Evolutionary conservation across 768 basidiomycete species (phyloP), one percentile per base, ranked within the genome.

Genomic region (Rhodotorula sphaerocarpa): DNA sequence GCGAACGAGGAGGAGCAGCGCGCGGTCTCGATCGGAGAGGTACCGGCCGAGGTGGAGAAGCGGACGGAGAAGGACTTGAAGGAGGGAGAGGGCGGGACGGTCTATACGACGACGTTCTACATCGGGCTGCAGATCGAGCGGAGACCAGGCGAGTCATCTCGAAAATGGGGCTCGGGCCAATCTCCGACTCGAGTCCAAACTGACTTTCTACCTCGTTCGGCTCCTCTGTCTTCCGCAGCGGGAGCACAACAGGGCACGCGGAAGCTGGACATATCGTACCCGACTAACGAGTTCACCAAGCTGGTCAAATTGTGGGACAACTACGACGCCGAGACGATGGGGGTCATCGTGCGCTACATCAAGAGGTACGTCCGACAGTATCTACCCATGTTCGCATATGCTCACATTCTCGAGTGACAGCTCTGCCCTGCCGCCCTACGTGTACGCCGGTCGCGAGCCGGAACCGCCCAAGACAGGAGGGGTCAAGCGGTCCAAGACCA

Each of bases 51-150:
- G 28, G 79, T 91, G 57, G 79, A 80, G 47, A 85, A 82, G 65
- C 81, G 90, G 50, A 87, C 83, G 67, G 83, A 83, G 71, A 84
- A 86, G 76, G 88, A 90, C 59, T 84, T 41, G 84, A 85, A 74
- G 84, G 80, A 69, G 15, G 67, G 64, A 0, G 50, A 51, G 44
- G 66, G 66, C 7, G 58, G 66, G 15, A 80, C 83, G n/a, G 88
- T 96, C 14, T 82, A 87, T 74, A 87, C 90, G n/a, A 91, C 91
- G n/a, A 90, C 88, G 2, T 97, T 95, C 76, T 99, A 93, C 73
- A 90, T 99, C 67, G 95, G 95, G 25, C 81, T 99, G 59, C 82
- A 84, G 47, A 88, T 99, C 65, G 87, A 90, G 75, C 86, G 89
- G 59, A 92, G 86, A 78, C 87, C 84, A 77, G 81, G 92, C 95